Evolutionary conservation across 495 filamentous ascomycete species (phyloP).

Genomic region (Aspergillus leporis): DNA sequence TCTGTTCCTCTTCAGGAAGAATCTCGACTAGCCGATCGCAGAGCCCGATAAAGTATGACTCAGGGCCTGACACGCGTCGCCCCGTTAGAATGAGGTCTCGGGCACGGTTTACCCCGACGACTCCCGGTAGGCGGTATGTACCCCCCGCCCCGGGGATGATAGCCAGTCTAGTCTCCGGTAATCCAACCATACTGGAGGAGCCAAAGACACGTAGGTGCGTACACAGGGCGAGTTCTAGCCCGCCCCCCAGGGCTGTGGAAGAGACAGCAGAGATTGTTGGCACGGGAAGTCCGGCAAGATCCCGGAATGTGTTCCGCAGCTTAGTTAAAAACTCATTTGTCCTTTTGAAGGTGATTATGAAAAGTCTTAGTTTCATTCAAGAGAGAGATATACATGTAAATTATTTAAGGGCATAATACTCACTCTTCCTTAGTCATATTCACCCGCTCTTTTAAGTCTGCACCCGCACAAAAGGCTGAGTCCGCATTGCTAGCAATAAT

Average conservation of each 20-base stretch:
- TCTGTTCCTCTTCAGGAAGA: conserved; percentile 53
- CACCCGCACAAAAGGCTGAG: conserved; percentile 86
- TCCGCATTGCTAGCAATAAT: conserved; percentile 79
- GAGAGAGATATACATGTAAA: neutral
- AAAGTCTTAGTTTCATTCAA: neutral
- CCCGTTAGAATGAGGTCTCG: conserved; percentile 86
- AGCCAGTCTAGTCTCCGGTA: conserved; percentile 88
- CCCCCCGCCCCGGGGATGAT: conserved; percentile 96
- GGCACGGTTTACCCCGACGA: conserved; percentile 75
- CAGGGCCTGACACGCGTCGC: conserved; percentile 69
- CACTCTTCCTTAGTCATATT: conserved; percentile 71
- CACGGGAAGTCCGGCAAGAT: conserved; percentile 70
- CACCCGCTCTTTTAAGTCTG: conserved; percentile 86
- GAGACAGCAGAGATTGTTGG: conserved; percentile 86
- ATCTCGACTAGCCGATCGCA: conserved; percentile 82
- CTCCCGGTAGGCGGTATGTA: conserved; percentile 74
- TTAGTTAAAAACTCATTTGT: conserved; percentile 71
- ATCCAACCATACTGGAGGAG: conserved; percentile 68
- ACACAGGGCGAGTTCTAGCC: conserved; percentile 84
- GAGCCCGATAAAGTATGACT: conserved; percentile 82
- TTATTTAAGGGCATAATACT: conserved; percentile 2
- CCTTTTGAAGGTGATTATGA: conserved; percentile 40
- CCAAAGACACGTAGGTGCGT: conserved; percentile 84
- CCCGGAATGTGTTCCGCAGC: conserved; percentile 70
- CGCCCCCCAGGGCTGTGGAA: conserved; percentile 83